These are phyloP conservation scores for Pseudogymnoascus sp. DNA, from an alignment of 2,329 filamentous ascomycete genomes.

Conservation along the genomic window DNA sequence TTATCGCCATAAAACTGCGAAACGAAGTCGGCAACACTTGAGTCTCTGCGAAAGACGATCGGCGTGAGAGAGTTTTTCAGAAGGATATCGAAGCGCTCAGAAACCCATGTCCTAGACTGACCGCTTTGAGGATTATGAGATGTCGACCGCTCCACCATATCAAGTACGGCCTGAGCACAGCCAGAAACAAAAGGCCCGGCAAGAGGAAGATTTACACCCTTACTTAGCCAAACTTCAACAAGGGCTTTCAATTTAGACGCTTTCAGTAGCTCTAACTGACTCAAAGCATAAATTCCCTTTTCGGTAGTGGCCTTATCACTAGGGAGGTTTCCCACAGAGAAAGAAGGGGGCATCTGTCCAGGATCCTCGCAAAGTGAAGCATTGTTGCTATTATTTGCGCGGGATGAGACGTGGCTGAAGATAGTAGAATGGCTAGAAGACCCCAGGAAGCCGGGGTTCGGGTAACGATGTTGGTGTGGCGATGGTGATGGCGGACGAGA, in stretches of 20 bases:
- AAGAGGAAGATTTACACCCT: slow-evolving; percentile 9
- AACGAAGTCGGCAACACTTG: neutral
- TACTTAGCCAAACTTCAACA: slow-evolving; percentile 1
- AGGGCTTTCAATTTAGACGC: neutral
- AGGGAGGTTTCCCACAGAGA: neutral
- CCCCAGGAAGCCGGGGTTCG: neutral
- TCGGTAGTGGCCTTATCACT: neutral
- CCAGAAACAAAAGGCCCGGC: slow-evolving; percentile 1
- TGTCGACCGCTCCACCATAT: neutral
- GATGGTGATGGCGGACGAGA: neutral
- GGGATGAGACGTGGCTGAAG: neutral
- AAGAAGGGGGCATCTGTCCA: neutral
- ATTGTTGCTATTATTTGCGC: neutral
- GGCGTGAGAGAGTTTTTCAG: neutral
- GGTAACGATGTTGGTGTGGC: neutral
- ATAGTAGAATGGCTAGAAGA: neutral
- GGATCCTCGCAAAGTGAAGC: neutral
- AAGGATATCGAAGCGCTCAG: neutral
- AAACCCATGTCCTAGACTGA: neutral
- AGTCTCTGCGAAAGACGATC: neutral
- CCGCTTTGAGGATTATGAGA: neutral
- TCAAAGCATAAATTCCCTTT: neutral
- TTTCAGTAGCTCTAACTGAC: neutral
- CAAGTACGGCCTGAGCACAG: slow-evolving; percentile 2
- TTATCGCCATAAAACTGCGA: slow-evolving; percentile 6